phyloP scores from a whole-genome alignment of 495 filamentous ascomycete species.

The Elaphomyces granulatus region DNA sequence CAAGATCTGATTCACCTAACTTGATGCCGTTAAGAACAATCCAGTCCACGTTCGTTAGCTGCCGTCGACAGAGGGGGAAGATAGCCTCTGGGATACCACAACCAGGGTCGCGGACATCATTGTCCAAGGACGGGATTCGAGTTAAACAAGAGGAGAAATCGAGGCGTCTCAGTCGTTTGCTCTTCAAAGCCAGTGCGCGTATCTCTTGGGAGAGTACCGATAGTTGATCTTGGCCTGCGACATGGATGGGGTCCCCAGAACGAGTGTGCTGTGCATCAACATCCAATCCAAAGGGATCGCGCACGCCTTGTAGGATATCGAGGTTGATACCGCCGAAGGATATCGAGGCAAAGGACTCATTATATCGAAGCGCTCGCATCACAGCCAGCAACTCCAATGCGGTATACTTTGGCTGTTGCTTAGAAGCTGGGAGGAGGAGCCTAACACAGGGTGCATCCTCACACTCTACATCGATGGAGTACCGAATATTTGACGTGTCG shows the following conservation, averaged over 20 bases:
- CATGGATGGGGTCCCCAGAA: conserved; percentile 39
- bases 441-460: conserved; percentile 74
- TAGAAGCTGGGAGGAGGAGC: conserved; percentile 52
- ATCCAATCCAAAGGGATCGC: conserved; percentile 48
- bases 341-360: conserved; percentile 74
- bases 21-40: conserved; percentile 70
- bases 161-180: conserved; percentile 44
- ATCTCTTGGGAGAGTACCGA: conserved; percentile 60
- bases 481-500: conserved; percentile 57
- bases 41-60: conserved; percentile 66
- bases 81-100: conserved; percentile 71
- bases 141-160: conserved; percentile 49
- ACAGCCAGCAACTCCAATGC: conserved; percentile 68
- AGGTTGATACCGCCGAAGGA: conserved; percentile 69
- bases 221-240: conserved; percentile 43
- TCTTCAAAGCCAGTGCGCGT: conserved; percentile 54
- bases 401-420: conserved; percentile 44
- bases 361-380: conserved; percentile 77
- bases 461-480: conserved; percentile 59
- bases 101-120: conserved; percentile 44
- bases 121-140: conserved; percentile 35
- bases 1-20: conserved; percentile 67
- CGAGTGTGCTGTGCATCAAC: conserved; percentile 45
- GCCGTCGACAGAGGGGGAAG: conserved; percentile 57
- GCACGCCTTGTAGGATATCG: conserved; percentile 45